phyloP scores from a whole-genome alignment of 305 asterid species.

The Stenogyne calaminthoides region DNA sequence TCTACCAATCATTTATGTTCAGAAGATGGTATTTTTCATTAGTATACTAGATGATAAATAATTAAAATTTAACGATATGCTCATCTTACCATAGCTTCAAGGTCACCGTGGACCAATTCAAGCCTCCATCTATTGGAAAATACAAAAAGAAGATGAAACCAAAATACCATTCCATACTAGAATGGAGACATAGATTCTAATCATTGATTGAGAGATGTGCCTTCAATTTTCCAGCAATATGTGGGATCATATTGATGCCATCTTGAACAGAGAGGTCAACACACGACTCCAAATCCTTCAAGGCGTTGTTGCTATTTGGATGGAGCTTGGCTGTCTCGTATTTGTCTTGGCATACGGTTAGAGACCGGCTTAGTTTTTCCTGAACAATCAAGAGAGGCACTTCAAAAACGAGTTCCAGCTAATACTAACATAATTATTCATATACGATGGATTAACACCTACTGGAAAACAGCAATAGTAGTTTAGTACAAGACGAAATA shows the following conservation, averaged over 20 bases:
- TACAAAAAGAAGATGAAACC: neutral
- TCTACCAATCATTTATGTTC: neutral
- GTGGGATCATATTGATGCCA: constrained; percentile 64
- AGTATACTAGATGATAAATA: neutral
- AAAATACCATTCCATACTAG: neutral
- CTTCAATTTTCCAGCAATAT: constrained; percentile 68
- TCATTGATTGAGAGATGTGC: constrained; percentile 46
- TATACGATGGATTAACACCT: neutral
- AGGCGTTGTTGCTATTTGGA: constrained; percentile 41
- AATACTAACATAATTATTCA: neutral
- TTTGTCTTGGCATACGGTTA: constrained; percentile 88
- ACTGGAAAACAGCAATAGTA: neutral
- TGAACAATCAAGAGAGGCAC: constrained; percentile 30
- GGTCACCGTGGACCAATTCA: constrained; percentile 2
- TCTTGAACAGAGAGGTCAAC: constrained; percentile 68
- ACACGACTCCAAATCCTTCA: constrained; percentile 69
- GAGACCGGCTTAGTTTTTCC: constrained; percentile 74
- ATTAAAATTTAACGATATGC: neutral
- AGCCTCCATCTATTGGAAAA: constrained; percentile 17
- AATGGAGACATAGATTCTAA: constrained; percentile 19
- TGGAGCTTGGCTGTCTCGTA: constrained; percentile 70
- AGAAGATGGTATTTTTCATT: neutral
- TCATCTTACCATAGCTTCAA: neutral
- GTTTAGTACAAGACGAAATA: neutral
- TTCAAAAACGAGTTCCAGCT: neutral